A percentile compares a stretch with the other conserved stretches of the same genome.
Conservation (phyloP, 257 asterid genomes). For the Mitragyna speciosa region DNA sequence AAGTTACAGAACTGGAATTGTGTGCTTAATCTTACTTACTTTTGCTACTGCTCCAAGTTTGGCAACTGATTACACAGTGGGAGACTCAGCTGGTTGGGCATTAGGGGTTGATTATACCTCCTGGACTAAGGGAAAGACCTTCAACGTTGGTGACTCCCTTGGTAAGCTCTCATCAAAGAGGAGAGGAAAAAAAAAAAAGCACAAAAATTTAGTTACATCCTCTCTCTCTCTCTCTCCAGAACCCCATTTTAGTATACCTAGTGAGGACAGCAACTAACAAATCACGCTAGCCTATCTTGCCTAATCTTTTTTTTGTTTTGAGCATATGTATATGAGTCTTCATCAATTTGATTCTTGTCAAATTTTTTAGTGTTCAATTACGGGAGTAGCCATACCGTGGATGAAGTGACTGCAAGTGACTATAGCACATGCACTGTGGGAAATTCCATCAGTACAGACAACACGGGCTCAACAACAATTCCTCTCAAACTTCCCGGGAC, state of each 20-base stretch:
- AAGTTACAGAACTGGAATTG: slow-evolving; percentile 11
- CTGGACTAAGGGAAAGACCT: slow-evolving; percentile 62
- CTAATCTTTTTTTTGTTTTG: too few species aligned
- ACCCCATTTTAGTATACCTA: too few species aligned
- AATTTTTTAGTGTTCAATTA: slow-evolving; percentile 62
- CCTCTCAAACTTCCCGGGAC: slow-evolving; percentile 27
- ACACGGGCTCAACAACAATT: slow-evolving; percentile 50
- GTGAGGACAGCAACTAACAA: too few species aligned
- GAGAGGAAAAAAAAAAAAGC: too few species aligned
- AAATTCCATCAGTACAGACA: slow-evolving; percentile 64
- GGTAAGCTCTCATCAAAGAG: slow-evolving; percentile 33
- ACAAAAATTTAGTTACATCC: too few species aligned
- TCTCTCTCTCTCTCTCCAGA: too few species aligned
- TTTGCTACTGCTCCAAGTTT: slow-evolving; percentile 26
- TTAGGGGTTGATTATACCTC: slow-evolving; percentile 50
- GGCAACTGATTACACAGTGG: slow-evolving; percentile 61
- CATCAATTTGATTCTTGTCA: too few species aligned
- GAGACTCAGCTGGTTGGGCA: slow-evolving; percentile 78
- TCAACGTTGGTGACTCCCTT: slow-evolving; percentile 67
- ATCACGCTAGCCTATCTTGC: too few species aligned
- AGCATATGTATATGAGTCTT: too few species aligned
- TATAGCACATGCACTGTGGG: slow-evolving; percentile 59
- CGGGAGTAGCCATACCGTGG: slow-evolving; percentile 63
- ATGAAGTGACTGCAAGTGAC: slow-evolving; percentile 62
- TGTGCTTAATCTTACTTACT: slow-evolving; percentile 32